Evolutionary conservation across 768 basidiomycete genomes (phyloP), one percentile per base, ranked within the genome.

Genomic region (Pisolithus sp.): DNA sequence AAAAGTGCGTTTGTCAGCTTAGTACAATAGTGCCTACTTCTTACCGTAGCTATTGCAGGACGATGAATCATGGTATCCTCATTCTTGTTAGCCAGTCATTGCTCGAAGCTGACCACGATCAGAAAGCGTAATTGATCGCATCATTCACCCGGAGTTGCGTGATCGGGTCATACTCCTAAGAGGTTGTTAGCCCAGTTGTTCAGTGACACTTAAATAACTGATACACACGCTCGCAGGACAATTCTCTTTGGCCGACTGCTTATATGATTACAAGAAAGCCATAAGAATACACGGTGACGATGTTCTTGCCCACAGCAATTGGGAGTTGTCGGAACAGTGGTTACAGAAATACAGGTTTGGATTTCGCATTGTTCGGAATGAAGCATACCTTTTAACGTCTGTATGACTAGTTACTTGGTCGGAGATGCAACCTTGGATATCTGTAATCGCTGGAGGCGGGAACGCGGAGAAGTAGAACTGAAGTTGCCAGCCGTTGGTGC

Each of bases 111-210:
- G 46, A 57, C 45, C 44, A 42, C 7, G 43, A 60, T 10, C 62
- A 93, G 93, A 94, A 65, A 87, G 89, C 58, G 78, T 87, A n/a
- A 91, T 96, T 59, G 93, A 96, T 66, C 82, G 84, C 42, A 83
- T 96, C 44, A 77, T 91, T 53, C 89, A 93, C 69, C 89, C 94
- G 44, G 88, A 92, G 59, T 73, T 97, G 51, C 80, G 94, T 34
- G 93, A 96, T 60, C 80, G 91, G 31, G 86, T 95, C 77, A 96
- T 97, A 59, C 74, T 95, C 17, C 71, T 92, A 31, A 78, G 91
- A 73, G 87, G 93, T 86, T 5, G 28, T 56, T 10, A 8, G 15
- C 8, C 17, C 6, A 64, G 48, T 74, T 66, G 24, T n/a, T 17
- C 13, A 46, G 26, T n/a, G 45, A 48, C 41, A 26, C 26, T 41